Evolutionary conservation across 495 filamentous ascomycete genomes (phyloP).

Genomic region (Talaromyces wortmannii): DNA sequence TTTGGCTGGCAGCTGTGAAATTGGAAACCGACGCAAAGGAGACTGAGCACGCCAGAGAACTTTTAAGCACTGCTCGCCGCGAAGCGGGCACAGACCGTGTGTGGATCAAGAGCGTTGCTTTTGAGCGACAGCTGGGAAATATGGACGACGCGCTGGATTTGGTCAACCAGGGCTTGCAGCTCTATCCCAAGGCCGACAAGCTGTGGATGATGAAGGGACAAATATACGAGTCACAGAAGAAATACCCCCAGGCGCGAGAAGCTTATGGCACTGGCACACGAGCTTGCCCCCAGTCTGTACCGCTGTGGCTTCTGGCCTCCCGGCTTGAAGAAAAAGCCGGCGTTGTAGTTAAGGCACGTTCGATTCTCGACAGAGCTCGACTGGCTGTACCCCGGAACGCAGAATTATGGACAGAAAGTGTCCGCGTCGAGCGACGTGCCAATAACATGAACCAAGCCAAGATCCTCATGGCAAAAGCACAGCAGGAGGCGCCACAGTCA

Average conservation of each 20-base stretch:
- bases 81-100: conserved; percentile 92
- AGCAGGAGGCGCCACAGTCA: conserved; percentile 86
- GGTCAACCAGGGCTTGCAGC: conserved; percentile 75
- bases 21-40: conserved; percentile 83
- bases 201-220: conserved; percentile 99
- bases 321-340: conserved; percentile 83
- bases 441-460: conserved; percentile 79
- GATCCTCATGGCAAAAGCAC: conserved; percentile 81
- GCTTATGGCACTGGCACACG: conserved; percentile 86
- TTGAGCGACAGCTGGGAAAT: conserved; percentile 79
- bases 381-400: conserved; percentile 78
- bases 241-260: conserved; percentile 79
- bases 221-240: conserved; percentile 76
- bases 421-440: conserved; percentile 86
- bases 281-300: conserved; percentile 72
- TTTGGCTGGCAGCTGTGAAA: conserved; percentile 93
- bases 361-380: conserved; percentile 82
- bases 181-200: conserved; percentile 83
- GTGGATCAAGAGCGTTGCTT: conserved; percentile 91
- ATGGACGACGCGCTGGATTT: conserved; percentile 75
- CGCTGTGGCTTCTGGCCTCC: conserved; percentile 83
- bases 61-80: conserved; percentile 72
- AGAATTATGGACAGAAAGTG: conserved; percentile 84
- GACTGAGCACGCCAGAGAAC: conserved; percentile 69
- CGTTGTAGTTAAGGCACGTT: conserved; percentile 82